Base-by-base conservation (phyloP, 371 early-diverging fungal genomes). In the Smittium culicis region DNA sequence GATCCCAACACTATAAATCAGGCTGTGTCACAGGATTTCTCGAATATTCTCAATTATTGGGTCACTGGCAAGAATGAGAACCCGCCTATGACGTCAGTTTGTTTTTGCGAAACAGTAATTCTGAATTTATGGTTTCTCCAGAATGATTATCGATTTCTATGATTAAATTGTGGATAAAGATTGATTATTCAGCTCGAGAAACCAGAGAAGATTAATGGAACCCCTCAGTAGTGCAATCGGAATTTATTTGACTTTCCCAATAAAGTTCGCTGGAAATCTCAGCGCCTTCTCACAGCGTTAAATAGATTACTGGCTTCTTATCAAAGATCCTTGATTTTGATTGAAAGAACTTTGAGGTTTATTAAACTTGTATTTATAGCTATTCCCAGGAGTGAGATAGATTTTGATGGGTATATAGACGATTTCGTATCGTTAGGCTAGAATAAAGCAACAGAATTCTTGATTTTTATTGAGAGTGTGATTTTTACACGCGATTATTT, bases 311-410 rank as follows among this genome's bases (percentile, higher is more conserved):
- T 54, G 29, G 35, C 29, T 33, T 34, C 29, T 24, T 24, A 3
- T 5, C 60, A 16, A 11, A 16, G 27, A 33, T 24, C n/a, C 29
- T 59, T 54, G 57, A 1, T 59, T 32, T 54, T 25, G 27, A 14
- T 27, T 16, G 16, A 61, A 14, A 1, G 29, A 60, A 1, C 61
- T 57, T 14, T 11, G 16, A 16, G 61, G 0, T 27, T 29, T 67
- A 61, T 68, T 14, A 8, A 20, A 3, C 2, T 34, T n/a, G 77
- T 76, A 34, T 76, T 76, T 57, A 76, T 75, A 25, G 71, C 70
- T 45, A 76, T 75, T 0, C 77, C 77, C 16, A 76, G 68, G 64
- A 73, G 72, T 30, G 70, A 33, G 64, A 75, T 74, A 69, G 66
- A 72, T 65, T 76, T 76, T 61, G 71, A 72, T 0, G 77, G 77